Conservation (phyloP, 192 early-diverging fungal species). For the Podila minutissima region DNA sequence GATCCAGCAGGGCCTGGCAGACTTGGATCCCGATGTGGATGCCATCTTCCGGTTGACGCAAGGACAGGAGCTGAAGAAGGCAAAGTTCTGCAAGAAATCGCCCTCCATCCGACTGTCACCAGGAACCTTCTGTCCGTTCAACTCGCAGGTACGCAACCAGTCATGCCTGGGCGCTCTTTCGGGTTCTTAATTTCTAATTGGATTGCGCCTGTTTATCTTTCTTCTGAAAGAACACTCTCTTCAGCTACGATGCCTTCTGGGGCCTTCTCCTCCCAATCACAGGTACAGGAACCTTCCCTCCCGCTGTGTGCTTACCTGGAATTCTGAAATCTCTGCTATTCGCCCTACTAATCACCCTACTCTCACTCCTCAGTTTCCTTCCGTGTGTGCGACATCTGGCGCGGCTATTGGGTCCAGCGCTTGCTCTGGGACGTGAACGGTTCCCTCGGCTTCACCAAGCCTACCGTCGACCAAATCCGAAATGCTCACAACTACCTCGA, state of each 20-base stretch:
- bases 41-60: conserved; percentile 4
- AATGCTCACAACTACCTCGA: conserved; percentile 4
- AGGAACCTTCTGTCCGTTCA: conserved; percentile 3
- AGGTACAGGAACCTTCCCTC: not conserved
- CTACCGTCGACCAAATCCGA: conserved; percentile 3
- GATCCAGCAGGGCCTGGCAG: conserved; percentile 5
- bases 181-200: not conserved
- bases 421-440: not conserved
- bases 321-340: not conserved
- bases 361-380: not conserved
- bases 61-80: not conserved
- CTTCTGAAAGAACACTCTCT: not conserved
- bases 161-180: not conserved
- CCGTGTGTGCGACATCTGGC: not conserved
- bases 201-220: not conserved
- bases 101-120: not conserved
- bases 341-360: not conserved
- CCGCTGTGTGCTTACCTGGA: not conserved
- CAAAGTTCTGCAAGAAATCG: conserved; percentile 4
- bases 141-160: not conserved
- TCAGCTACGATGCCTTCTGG: conserved; percentile 4
- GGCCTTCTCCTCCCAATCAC: conserved; percentile 1
- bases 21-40: conserved; percentile 5
- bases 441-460: not conserved
- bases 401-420: not conserved